A percentile compares a stretch with the other conserved stretches of the same genome.
Conservation (phyloP, 2,329 filamentous ascomycete genomes). For the Claviceps fusiformis region DNA sequence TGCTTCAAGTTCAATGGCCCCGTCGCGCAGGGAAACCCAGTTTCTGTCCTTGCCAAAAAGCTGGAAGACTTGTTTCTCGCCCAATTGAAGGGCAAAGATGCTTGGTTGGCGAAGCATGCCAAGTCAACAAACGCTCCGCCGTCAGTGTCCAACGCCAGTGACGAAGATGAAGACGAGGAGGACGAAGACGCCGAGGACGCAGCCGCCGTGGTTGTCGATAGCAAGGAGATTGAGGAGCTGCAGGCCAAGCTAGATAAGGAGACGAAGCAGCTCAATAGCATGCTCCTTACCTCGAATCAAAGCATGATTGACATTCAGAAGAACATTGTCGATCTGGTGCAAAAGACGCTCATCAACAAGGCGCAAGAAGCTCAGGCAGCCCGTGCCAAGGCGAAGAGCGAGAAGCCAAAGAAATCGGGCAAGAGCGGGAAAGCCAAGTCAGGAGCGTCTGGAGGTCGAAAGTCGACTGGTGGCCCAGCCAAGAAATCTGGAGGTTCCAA, state of each 20-base stretch:
- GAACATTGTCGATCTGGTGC: conserved; percentile 49
- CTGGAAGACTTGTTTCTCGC: conserved; percentile 63
- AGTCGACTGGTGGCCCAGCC: conserved; percentile 22
- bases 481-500: conserved; percentile 28
- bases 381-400: conserved; percentile 33
- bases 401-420: conserved; percentile 47
- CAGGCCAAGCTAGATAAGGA: conserved; percentile 40
- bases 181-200: conserved; percentile 38
- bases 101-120: conserved; percentile 67
- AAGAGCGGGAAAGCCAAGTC: conserved; percentile 43
- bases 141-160: conserved; percentile 49
- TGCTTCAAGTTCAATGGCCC: conserved; percentile 79
- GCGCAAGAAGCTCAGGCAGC: conserved; percentile 46
- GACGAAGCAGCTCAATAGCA: conserved; percentile 41
- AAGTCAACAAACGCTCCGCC: conserved; percentile 36
- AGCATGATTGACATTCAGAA: conserved; percentile 42
- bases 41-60: conserved; percentile 57
- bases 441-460: conserved; percentile 25
- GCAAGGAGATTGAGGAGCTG: conserved; percentile 35
- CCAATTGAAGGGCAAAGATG: conserved; percentile 65
- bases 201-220: conserved; percentile 27
- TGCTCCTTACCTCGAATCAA: conserved; percentile 38
- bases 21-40: conserved; percentile 45
- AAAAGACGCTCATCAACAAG: conserved; percentile 61
- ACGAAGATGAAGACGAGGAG: conserved; percentile 60